Evolutionary conservation across 2,329 filamentous ascomycete species (phyloP).

Genomic region (Epichloe baconii): DNA sequence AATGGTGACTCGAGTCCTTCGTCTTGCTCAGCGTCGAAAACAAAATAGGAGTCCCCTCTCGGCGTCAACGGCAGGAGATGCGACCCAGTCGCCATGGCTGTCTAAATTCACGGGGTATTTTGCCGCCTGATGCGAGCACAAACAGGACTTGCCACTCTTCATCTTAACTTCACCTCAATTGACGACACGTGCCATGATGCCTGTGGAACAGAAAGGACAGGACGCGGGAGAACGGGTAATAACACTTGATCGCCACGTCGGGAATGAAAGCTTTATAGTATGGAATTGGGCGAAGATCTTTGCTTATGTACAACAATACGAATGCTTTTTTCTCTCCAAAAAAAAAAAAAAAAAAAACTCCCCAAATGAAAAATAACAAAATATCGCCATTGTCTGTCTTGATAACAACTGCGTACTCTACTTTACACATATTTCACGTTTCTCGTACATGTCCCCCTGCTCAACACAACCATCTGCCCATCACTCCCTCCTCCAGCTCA

Average conservation of each 20-base stretch:
- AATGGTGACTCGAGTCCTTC: background rate
- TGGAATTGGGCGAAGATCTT: background rate
- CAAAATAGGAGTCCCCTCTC: background rate
- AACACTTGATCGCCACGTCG: background rate
- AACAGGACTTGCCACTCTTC: background rate
- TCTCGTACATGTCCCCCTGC: background rate
- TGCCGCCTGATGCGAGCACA: background rate
- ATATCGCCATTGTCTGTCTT: no score
- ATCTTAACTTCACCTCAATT: background rate
- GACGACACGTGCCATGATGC: background rate
- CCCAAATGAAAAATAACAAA: background rate
- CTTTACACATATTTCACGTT: background rate
- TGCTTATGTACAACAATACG: background rate
- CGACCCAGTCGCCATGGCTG: conserved; percentile 2
- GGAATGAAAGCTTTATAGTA: background rate
- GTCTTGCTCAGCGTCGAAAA: conserved; percentile 1
- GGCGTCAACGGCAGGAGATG: background rate
- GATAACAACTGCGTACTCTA: background rate
- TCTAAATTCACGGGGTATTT: conserved; percentile 4
- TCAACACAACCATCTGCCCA: background rate
- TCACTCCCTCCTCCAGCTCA: conserved; percentile 56
- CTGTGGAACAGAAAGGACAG: background rate
- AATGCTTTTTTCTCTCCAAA: background rate
- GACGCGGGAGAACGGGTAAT: background rate
- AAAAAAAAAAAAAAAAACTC: no score